A percentile compares a stretch with the other conserved stretches of the same genome.
phyloP scores from a whole-genome alignment of 2,329 filamentous ascomycete species.

The Amauroascus niger region DNA sequence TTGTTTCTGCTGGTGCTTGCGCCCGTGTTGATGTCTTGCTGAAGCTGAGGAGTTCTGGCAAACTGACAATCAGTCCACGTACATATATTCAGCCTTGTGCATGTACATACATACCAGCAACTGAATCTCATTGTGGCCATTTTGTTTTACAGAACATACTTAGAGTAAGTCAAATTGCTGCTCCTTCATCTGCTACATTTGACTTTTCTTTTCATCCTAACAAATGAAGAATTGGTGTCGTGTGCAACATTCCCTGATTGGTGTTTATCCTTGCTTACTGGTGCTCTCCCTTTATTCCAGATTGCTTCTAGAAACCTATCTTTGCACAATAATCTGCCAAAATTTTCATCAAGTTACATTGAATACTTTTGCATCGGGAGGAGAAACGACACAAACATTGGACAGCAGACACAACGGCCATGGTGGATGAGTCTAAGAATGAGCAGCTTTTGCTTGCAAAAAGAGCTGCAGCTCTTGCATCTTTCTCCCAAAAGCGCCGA shows the following conservation, averaged over 20 bases:
- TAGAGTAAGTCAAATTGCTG: not conserved
- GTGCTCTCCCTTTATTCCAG: no score
- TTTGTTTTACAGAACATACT: no score
- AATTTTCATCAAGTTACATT: not conserved
- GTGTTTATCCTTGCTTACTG: not conserved
- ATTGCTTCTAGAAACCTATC: not conserved
- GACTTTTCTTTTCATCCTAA: not conserved
- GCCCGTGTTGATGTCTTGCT: no score
- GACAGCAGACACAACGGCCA: not conserved
- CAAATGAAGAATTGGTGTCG: no score
- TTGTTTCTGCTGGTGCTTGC: no score
- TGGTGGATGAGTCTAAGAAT: not conserved
- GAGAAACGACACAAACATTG: not conserved
- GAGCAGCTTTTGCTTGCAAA: constrained; percentile 5
- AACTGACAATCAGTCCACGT: no score
- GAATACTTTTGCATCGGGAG: not conserved
- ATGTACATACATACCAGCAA: no score
- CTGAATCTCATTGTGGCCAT: no score
- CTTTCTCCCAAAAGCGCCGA: not conserved
- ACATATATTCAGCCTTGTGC: no score
- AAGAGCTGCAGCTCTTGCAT: constrained; percentile 2
- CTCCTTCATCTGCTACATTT: no score
- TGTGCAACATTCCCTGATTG: not conserved
- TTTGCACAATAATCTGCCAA: not conserved
- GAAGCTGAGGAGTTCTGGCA: not conserved